Percentiles rank a stretch among this genome's conserved stretches.
Evolutionary conservation across 768 basidiomycete species (phyloP).

Genomic region (Agrocybe praecox): DNA sequence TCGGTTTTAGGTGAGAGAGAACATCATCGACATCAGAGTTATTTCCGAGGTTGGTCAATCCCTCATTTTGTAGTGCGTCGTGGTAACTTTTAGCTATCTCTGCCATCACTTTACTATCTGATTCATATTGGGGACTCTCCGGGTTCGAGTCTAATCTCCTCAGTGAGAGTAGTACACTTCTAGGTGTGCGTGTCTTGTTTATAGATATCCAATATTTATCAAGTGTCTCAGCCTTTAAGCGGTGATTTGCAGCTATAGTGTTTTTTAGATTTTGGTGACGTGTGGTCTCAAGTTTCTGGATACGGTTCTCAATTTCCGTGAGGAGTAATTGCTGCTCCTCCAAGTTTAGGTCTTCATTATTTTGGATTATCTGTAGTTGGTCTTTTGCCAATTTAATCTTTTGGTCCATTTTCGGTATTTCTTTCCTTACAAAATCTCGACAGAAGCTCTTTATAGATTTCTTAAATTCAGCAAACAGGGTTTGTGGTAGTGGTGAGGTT

Average conservation of each 20-base stretch:
- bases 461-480: not conserved
- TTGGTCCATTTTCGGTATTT: not conserved
- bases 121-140: not conserved
- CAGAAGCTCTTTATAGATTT: not conserved
- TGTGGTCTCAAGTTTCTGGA: not conserved
- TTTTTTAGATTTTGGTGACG: slow-evolving; percentile 1
- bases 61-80: not conserved
- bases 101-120: not conserved
- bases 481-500: not conserved
- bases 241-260: not conserved
- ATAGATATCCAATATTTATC: slow-evolving; percentile 5
- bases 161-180: not conserved
- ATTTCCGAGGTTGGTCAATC: too few relatives aligned
- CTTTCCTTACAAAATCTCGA: not conserved
- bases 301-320: too few relatives aligned
- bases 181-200: slow-evolving; percentile 2
- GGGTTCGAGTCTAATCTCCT: not conserved
- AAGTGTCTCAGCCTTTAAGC: not conserved
- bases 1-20: not conserved
- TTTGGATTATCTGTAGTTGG: not conserved
- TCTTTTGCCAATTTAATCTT: not conserved
- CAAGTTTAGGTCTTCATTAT: too few relatives aligned
- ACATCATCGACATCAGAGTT: too few relatives aligned
- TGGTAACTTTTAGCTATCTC: slow-evolving; percentile 7
- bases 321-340: not conserved